These are phyloP conservation scores for Paracoccidioides lutzii DNA, from an alignment of 2,329 filamentous ascomycete species.

Conservation along the genomic window DNA sequence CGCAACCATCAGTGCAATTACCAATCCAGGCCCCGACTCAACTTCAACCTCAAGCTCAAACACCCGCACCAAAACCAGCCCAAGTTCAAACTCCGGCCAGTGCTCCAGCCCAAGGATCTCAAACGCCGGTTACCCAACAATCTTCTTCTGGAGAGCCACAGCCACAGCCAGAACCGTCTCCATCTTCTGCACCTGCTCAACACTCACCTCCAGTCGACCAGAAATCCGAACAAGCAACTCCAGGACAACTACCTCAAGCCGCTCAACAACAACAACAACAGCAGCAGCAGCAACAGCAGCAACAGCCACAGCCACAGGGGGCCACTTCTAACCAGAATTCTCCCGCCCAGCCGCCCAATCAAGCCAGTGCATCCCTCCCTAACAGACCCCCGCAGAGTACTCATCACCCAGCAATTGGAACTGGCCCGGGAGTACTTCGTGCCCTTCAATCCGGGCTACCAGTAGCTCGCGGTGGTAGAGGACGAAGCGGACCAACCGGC, in stretches of 20 bases:
- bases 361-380: constrained; percentile 18
- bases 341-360: constrained; percentile 15
- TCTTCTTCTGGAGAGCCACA: background rate
- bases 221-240: constrained; percentile 6
- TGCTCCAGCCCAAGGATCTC: constrained; percentile 9
- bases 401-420: constrained; percentile 18
- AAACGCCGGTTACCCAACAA: constrained; percentile 5
- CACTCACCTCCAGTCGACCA: constrained; percentile 1
- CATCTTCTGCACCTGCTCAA: constrained; percentile 2
- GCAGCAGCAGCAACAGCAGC: constrained; percentile 13
- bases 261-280: constrained; percentile 10
- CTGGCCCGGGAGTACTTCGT: constrained; percentile 30
- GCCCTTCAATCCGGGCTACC: constrained; percentile 34
- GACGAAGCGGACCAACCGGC: constrained; percentile 17
- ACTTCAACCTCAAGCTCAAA: constrained; percentile 5
- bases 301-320: constrained; percentile 10
- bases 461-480: constrained; percentile 30
- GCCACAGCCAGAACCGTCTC: background rate
- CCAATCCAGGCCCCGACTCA: constrained; percentile 5
- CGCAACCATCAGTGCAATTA: constrained; percentile 10
- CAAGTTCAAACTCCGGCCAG: constrained; percentile 10
- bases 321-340: constrained; percentile 13
- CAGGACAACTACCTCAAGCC: constrained; percentile 11
- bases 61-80: constrained; percentile 8
- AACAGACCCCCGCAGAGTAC: constrained; percentile 13